A percentile compares a stretch with the other conserved stretches of the same genome.
Conservation (phyloP, 2,329 filamentous ascomycete genomes). For the Acrocalymma vagum region DNA sequence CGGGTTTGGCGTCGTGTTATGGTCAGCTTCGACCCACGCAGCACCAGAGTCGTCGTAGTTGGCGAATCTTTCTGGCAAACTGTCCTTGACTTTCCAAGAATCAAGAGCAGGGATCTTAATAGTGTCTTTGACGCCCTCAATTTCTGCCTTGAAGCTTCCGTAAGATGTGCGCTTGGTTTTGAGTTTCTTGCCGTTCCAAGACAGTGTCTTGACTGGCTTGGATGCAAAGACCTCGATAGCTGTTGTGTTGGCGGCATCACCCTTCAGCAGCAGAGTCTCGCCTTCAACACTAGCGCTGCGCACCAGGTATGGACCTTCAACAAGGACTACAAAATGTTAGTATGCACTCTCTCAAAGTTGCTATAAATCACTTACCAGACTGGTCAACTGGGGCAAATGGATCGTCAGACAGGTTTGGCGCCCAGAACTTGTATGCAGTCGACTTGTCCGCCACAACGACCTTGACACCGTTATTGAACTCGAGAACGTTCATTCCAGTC, state of each 20-base stretch:
- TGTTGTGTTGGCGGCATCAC: slow-evolving; percentile 45
- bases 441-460: slow-evolving; percentile 48
- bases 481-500: slow-evolving; percentile 41
- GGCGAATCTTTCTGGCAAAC: slow-evolving; percentile 57
- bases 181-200: slow-evolving; percentile 49
- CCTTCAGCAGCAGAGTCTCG: slow-evolving; percentile 39
- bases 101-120: slow-evolving; percentile 51
- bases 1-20: slow-evolving; percentile 48
- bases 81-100: slow-evolving; percentile 59
- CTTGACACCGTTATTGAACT: slow-evolving; percentile 47
- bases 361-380: slow-evolving; percentile 29
- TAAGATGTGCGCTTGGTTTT: slow-evolving; percentile 41
- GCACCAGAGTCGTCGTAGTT: slow-evolving; percentile 54
- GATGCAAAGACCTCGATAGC: slow-evolving; percentile 49
- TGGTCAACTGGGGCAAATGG: slow-evolving; percentile 49
- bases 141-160: slow-evolving; percentile 44
- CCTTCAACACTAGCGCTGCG: slow-evolving; percentile 36
- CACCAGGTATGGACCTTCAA: slow-evolving; percentile 52
- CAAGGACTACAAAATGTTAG: slow-evolving; percentile 37
- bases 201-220: slow-evolving; percentile 32
- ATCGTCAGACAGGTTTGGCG: slow-evolving; percentile 48
- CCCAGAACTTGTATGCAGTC: slow-evolving; percentile 50
- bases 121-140: slow-evolving; percentile 31
- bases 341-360: background rate
- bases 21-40: slow-evolving; percentile 54